Evolutionary conservation across 495 filamentous ascomycete species (phyloP).

Genomic region (Trichoderma orchidacearum): DNA sequence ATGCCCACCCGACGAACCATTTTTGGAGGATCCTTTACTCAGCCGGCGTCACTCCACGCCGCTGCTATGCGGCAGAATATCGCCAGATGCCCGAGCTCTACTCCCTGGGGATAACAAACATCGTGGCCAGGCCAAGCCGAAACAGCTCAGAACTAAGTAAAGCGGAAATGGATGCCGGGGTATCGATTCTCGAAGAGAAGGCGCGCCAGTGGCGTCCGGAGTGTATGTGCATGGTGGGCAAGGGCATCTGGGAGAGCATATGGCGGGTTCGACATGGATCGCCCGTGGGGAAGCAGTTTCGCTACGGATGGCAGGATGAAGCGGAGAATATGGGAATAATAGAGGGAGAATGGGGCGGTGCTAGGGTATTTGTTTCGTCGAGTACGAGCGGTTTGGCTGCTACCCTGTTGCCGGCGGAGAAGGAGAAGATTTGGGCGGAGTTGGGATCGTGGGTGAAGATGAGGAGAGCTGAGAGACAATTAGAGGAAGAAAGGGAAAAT

Average conservation of each 20-base stretch:
- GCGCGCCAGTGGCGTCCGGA: conserved; percentile 59
- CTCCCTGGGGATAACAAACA: conserved; percentile 77
- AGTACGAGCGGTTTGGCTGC: conserved; percentile 85
- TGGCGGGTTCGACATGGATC: conserved; percentile 57
- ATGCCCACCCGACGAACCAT: conserved; percentile 82
- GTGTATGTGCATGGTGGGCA: conserved; percentile 75
- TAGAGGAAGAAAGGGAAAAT: no score
- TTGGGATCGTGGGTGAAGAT: conserved; percentile 75
- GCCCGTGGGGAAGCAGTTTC: conserved; percentile 55
- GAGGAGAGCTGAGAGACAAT: conserved; percentile 37
- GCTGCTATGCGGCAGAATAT: conserved; percentile 43
- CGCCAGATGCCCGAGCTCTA: conserved; percentile 58
- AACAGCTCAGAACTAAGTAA: conserved; percentile 70
- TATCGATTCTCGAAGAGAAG: conserved; percentile 62
- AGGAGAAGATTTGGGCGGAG: conserved; percentile 71
- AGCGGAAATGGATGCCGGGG: conserved; percentile 71
- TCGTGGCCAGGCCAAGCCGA: conserved; percentile 65
- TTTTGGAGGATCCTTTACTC: conserved; percentile 83
- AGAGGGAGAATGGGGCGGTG: conserved; percentile 47
- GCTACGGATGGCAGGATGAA: conserved; percentile 85
- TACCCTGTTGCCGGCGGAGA: conserved; percentile 53
- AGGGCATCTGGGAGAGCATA: conserved; percentile 90
- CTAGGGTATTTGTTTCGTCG: conserved; percentile 74
- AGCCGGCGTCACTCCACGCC: conserved; percentile 59
- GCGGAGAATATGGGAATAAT: conserved; percentile 57